Evolutionary conservation across 345 rosid genomes (phyloP), one percentile per base, ranked within the genome.

Genomic region (Melaleuca alternifolia): DNA sequence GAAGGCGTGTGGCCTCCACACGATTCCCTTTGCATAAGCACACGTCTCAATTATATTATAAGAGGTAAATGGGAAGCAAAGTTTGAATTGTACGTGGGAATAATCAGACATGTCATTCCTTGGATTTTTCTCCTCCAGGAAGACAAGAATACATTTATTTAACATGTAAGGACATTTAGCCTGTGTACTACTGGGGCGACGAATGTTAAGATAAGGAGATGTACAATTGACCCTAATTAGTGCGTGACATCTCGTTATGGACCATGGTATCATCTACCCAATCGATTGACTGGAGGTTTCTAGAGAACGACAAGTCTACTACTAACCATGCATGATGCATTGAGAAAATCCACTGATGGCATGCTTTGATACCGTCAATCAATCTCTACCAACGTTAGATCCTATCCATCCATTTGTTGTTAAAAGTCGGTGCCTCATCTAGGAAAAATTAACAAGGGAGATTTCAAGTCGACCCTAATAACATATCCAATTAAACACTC

Each of bases 1-100:
- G 9, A 28, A 30, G 85, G 62, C 85, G 85, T 83, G 85, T 83
- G 85, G 62, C 85, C 85, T 83, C 65, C 61, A 83, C 85, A 53
- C 11, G 62, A 30, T 54, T n/a, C 46, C 44, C 46, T 62, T 62
- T 7, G 20, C 76, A 14, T 14, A 62, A 62, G 76, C 76, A 28
- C 41, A 7, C 41, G 76, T 33, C 11, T 62, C 76, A 8, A 3
- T 5, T 28, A 28, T 62, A 28, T 62, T 14, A 62, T 62, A 62
- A 62, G 10, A 30, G 76, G 76, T 41, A 8, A 33, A 65, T 16
- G 46, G 46, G 46, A 65, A 33, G 46, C 46, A 33, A 65, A 65
- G 46, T 65, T 16, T 30, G 77, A 54, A 65, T 15, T 65, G 20
- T n/a, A n/a, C n/a, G n/a, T 18, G 20, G 46, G 2, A 7, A 37